phyloP scores from a whole-genome alignment of 257 asterid species.

The Solanum etuberosum region DNA sequence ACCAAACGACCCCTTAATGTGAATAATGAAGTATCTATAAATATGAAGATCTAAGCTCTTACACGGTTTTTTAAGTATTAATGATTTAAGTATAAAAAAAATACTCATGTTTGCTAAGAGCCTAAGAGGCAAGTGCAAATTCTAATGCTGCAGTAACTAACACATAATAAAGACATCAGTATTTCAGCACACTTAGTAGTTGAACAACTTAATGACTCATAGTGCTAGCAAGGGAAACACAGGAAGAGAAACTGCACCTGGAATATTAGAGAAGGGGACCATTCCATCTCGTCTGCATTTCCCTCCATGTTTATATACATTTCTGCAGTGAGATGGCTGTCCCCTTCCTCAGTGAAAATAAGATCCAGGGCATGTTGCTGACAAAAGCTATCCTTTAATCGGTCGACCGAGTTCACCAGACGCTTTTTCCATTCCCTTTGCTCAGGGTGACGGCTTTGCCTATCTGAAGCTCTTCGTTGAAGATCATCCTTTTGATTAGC shows the following conservation, averaged over 20 bases:
- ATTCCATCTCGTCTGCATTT: constrained; percentile 67
- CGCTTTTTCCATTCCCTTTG: constrained; percentile 98
- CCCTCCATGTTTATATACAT: constrained; percentile 80
- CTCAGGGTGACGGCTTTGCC: constrained; percentile 94
- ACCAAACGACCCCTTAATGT: background rate
- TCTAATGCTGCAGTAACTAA: background rate
- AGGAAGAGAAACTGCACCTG: constrained; percentile 45
- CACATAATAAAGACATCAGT: background rate
- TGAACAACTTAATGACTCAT: background rate
- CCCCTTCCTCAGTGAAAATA: constrained; percentile 95
- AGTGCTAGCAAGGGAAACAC: background rate
- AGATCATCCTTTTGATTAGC: constrained; percentile 52
- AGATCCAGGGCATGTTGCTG: constrained; percentile 95
- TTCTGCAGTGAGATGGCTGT: constrained; percentile 78
- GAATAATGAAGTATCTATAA: background rate
- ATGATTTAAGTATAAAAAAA: background rate
- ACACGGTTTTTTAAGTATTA: background rate
- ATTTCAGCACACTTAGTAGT: background rate
- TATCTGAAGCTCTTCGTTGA: constrained; percentile 70
- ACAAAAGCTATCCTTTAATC: constrained; percentile 94
- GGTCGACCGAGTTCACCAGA: constrained; percentile 66
- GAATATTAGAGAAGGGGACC: constrained; percentile 91
- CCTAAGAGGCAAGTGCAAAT: background rate
- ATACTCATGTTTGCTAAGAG: background rate
- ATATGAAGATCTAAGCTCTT: background rate